Conservation (phyloP, 805 yeast genomes). For the Saturnispora halmiae region DNA sequence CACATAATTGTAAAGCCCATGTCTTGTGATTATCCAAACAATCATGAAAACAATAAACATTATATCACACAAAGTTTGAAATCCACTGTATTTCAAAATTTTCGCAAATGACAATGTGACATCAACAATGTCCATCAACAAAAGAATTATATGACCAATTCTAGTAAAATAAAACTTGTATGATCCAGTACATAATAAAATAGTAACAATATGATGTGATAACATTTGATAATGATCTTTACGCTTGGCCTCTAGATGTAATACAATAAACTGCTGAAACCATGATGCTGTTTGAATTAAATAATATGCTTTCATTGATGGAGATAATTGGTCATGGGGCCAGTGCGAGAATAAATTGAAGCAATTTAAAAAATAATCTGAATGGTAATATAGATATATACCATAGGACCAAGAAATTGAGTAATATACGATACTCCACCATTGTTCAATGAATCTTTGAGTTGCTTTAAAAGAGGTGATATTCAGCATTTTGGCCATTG, state of each 20-base stretch:
- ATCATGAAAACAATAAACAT: conserved; percentile 59
- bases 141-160: conserved; percentile 68
- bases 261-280: conserved; percentile 70
- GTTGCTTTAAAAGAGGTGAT: conserved; percentile 43
- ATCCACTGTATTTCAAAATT: conserved; percentile 65
- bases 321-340: conserved; percentile 60
- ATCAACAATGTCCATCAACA: conserved; percentile 81
- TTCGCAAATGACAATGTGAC: conserved; percentile 65
- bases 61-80: conserved; percentile 49
- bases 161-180: conserved; percentile 64
- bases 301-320: conserved; percentile 56
- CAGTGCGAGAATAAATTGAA: conserved; percentile 55
- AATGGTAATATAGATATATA: conserved; percentile 42
- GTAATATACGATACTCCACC: conserved; percentile 66
- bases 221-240: conserved; percentile 85
- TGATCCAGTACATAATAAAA: conserved; percentile 56
- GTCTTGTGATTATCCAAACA: conserved; percentile 65
- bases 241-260: conserved; percentile 69
- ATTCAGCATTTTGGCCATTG: conserved; percentile 40
- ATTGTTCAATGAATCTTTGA: conserved; percentile 77
- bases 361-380: conserved; percentile 51
- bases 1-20: conserved; percentile 61
- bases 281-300: conserved; percentile 66
- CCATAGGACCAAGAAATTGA: conserved; percentile 48
- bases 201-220: conserved; percentile 78